Percentiles rank a stretch among this genome's conserved stretches.
These are phyloP conservation scores for Nemania serpens DNA, from an alignment of 2,329 filamentous ascomycete genomes.

Conservation along the genomic window DNA sequence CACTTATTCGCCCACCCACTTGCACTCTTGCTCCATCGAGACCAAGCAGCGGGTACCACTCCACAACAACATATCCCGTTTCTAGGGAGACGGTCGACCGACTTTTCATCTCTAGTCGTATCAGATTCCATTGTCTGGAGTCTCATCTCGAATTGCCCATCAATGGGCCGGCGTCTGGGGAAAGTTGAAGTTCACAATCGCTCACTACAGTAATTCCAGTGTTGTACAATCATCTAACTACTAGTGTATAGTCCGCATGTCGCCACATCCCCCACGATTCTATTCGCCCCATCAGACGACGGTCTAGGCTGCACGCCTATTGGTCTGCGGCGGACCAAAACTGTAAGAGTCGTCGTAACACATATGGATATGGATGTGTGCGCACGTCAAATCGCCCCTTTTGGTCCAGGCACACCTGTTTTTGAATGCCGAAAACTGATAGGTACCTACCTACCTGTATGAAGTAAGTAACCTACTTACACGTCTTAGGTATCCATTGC, in stretches of 20 bases:
- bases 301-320: conserved; percentile 16
- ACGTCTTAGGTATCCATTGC: background rate
- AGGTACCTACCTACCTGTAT: background rate
- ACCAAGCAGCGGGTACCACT: conserved; percentile 25
- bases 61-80: conserved; percentile 27
- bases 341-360: conserved; percentile 24
- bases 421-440: conserved; percentile 10
- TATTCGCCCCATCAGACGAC: conserved; percentile 20
- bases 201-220: background rate
- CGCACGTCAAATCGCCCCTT: conserved; percentile 21
- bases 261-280: conserved; percentile 26
- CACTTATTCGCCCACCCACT: conserved; percentile 17
- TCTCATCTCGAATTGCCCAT: conserved; percentile 15
- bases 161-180: background rate
- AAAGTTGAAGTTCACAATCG: conserved; percentile 4
- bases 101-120: conserved; percentile 28
- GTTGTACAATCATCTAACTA: background rate
- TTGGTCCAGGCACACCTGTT: conserved; percentile 19
- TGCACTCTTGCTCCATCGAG: conserved; percentile 24
- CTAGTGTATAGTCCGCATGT: conserved; percentile 4
- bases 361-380: conserved; percentile 1
- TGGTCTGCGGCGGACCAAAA: conserved; percentile 23
- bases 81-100: conserved; percentile 33
- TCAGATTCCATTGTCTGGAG: conserved; percentile 16
- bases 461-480: too few relatives aligned